A percentile compares a stretch with the other conserved stretches of the same genome.
Conservation (phyloP, 768 basidiomycete species). For the Pleurotus eryngii region DNA sequence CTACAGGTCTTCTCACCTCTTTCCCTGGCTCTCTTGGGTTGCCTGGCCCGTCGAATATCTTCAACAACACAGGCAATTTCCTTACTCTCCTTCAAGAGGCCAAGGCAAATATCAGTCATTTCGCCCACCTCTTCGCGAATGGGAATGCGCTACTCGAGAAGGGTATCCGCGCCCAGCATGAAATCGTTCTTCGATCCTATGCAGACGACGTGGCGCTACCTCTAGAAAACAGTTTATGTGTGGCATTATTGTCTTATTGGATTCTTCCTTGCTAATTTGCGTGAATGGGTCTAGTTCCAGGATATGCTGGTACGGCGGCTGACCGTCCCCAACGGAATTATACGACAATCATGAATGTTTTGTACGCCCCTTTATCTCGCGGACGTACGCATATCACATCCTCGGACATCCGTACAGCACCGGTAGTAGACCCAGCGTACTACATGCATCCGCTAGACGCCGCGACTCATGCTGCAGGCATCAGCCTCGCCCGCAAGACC, state of each 20-base stretch:
- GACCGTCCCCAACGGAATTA: slow-evolving; percentile 25
- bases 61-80: slow-evolving; percentile 15
- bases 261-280: no score
- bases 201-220: slow-evolving; percentile 19
- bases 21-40: slow-evolving; percentile 27
- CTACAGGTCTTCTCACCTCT: slow-evolving; percentile 24
- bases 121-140: slow-evolving; percentile 26
- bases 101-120: slow-evolving; percentile 17
- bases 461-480: slow-evolving; percentile 25
- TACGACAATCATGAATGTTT: slow-evolving; percentile 28
- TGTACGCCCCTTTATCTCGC: slow-evolving; percentile 37
- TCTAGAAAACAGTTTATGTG: slow-evolving; percentile 28
- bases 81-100: slow-evolving; percentile 16
- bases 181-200: slow-evolving; percentile 21
- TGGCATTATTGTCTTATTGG: background rate
- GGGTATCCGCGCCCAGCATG: slow-evolving; percentile 28
- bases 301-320: slow-evolving; percentile 26
- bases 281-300: slow-evolving; percentile 21
- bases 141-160: slow-evolving; percentile 25
- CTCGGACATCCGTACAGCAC: slow-evolving; percentile 34
- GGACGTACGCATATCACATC: slow-evolving; percentile 46
- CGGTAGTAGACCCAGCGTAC: slow-evolving; percentile 49
- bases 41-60: slow-evolving; percentile 24
- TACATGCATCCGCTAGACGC: slow-evolving; percentile 30
- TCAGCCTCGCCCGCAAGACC: slow-evolving; percentile 28